A percentile compares a stretch with the other conserved stretches of the same genome.
Conservation (phyloP, 768 basidiomycete genomes). For the Boletus rufocinnamomeus region DNA sequence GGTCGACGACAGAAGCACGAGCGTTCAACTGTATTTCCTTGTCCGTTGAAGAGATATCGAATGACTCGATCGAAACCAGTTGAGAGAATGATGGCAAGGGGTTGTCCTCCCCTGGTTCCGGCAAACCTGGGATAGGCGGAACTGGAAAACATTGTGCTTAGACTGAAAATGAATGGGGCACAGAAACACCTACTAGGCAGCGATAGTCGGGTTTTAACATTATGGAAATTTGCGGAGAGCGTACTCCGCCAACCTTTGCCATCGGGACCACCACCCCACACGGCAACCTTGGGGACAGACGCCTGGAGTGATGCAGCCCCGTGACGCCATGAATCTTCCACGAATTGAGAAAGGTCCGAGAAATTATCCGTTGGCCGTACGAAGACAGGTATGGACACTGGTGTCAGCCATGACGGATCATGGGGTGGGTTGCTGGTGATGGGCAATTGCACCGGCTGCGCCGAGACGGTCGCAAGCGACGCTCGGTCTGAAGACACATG, state of each 20-base stretch:
- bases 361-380: slow-evolving; percentile 57
- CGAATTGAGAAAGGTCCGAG: slow-evolving; percentile 49
- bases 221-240: slow-evolving; percentile 41
- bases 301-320: slow-evolving; percentile 50
- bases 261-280: slow-evolving; percentile 53
- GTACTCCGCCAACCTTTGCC: slow-evolving; percentile 48
- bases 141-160: slow-evolving; percentile 43
- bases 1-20: slow-evolving; percentile 58
- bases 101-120: slow-evolving; percentile 50
- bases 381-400: slow-evolving; percentile 50
- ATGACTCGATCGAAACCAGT: slow-evolving; percentile 60
- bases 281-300: slow-evolving; percentile 42
- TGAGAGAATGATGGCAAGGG: slow-evolving; percentile 59
- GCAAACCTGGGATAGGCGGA: slow-evolving; percentile 65
- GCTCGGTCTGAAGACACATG: slow-evolving; percentile 44
- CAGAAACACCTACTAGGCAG: slow-evolving; percentile 51
- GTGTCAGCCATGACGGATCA: slow-evolving; percentile 59
- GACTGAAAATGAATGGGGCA: neutral
- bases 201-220: slow-evolving; percentile 49
- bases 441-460: slow-evolving; percentile 55
- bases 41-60: slow-evolving; percentile 43
- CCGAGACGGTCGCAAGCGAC: slow-evolving; percentile 48
- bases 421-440: slow-evolving; percentile 40
- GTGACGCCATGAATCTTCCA: slow-evolving; percentile 57
- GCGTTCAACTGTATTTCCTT: slow-evolving; percentile 48